A percentile compares a stretch with the other conserved stretches of the same genome.
phyloP scores from a whole-genome alignment of 2,329 filamentous ascomycete species.

The Colletotrichum noveboracense region DNA sequence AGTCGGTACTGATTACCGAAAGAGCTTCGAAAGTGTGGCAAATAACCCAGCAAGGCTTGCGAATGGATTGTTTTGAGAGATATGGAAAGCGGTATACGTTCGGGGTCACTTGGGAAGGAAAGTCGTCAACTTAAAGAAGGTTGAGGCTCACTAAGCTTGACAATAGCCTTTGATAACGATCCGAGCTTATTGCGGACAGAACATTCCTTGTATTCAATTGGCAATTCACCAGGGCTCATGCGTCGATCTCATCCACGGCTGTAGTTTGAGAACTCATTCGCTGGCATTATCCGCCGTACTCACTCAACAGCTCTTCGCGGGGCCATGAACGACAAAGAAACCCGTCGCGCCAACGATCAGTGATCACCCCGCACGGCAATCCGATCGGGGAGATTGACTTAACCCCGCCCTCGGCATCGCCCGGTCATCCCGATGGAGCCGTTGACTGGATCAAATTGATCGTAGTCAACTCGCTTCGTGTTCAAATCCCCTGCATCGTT shows the following conservation, averaged over 20 bases:
- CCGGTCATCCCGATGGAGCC: background rate
- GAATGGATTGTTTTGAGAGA: too few species aligned
- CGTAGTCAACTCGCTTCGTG: background rate
- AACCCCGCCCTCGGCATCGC: background rate
- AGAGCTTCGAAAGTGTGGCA: background rate
- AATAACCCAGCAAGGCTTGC: background rate
- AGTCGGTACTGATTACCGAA: background rate
- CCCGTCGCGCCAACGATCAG: background rate
- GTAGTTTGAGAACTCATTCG: accelerated
- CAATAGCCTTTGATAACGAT: background rate
- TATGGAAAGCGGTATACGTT: too few species aligned
- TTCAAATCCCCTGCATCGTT: background rate
- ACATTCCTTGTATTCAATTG: accelerated
- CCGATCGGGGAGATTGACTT: background rate
- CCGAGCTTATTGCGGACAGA: background rate
- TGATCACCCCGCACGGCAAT: background rate
- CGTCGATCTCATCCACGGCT: accelerated
- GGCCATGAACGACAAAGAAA: background rate
- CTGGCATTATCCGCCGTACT: background rate
- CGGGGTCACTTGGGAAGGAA: background rate
- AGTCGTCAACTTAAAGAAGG: background rate
- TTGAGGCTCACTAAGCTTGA: background rate
- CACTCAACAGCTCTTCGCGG: background rate
- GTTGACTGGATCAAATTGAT: background rate
- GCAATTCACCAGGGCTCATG: accelerated